Percentiles rank a stretch among this genome's conserved stretches.
Conservation (phyloP, 2,329 filamentous ascomycete genomes). For the Sordariomycetes sp. region DNA sequence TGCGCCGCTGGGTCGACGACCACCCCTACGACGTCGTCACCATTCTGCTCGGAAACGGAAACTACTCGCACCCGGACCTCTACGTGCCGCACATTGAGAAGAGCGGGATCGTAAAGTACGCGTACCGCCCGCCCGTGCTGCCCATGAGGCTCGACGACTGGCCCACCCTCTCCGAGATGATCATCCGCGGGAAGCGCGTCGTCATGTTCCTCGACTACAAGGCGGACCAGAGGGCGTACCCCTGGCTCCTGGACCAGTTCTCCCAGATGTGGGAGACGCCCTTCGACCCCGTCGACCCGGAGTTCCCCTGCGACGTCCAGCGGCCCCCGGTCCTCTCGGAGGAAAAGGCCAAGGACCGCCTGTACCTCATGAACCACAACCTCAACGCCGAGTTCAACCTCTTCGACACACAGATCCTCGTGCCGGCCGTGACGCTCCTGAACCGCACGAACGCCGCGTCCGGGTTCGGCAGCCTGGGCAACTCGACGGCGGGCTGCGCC, state of each 20-base stretch:
- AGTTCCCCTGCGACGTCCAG: slow-evolving; percentile 68
- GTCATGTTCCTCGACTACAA: slow-evolving; percentile 78
- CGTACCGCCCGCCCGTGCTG: slow-evolving; percentile 58
- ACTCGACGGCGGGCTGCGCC: slow-evolving; percentile 48
- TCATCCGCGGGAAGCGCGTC: slow-evolving; percentile 55
- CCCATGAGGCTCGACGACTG: slow-evolving; percentile 65
- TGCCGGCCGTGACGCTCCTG: slow-evolving; percentile 57
- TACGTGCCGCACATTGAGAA: slow-evolving; percentile 58
- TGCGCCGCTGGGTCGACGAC: slow-evolving; percentile 57
- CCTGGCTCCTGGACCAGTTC: slow-evolving; percentile 83
- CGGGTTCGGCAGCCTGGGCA: slow-evolving; percentile 54
- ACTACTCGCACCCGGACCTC: slow-evolving; percentile 49
- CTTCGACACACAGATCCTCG: slow-evolving; percentile 47
- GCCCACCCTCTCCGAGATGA: slow-evolving; percentile 72
- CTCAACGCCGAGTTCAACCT: slow-evolving; percentile 67
- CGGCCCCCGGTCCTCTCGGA: slow-evolving; percentile 54
- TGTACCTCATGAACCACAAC: slow-evolving; percentile 87
- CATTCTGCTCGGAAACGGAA: slow-evolving; percentile 73
- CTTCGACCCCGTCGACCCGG: slow-evolving; percentile 52
- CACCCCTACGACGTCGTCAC: slow-evolving; percentile 84
- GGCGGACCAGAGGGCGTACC: slow-evolving; percentile 63
- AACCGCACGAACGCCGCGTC: slow-evolving; percentile 58
- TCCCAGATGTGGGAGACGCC: slow-evolving; percentile 83
- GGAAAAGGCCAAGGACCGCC: slow-evolving; percentile 42
- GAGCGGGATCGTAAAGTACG: slow-evolving; percentile 58